Evolutionary conservation across 306 rosid species (phyloP), one percentile per base, ranked within the genome.

Genomic region (Nissolia schottii): DNA sequence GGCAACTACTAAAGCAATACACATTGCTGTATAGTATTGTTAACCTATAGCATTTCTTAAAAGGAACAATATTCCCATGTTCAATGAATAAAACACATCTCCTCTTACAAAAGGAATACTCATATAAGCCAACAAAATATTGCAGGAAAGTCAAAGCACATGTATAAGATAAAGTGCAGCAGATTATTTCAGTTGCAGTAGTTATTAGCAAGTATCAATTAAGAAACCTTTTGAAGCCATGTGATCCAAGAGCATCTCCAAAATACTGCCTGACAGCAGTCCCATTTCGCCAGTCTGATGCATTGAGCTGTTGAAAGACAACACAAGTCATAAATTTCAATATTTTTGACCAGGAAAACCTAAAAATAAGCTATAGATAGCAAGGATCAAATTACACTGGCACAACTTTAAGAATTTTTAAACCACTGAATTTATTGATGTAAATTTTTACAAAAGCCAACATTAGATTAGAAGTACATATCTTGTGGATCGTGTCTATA

Each of bases 251-350:
- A 75, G 87, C 83, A 68, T 83, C 97, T 65, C 91, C 96, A 82
- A 83, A 85, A 65, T 76, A 66, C 58, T 89, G 87, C 83, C 81
- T 87, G 78, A 94, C 87, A 61, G 76, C 62, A 71, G 89, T 75
- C 74, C 95, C 97, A 66, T 80, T 87, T 56, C 94, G 90, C 70
- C 82, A 82, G 55, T 77, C 90, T 51, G 98, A 94, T 68, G 98
- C 82, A 80, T 81, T 94, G 78, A 87, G 73, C 98, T 94, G 87
- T 71, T 61, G 27, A 73, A 25, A 70, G 62, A 68, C 73, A 74
- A 41, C 50, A 76, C 64, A 35, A 64, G 12, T 6, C 41, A 66
- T 13, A 25, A 77, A 53, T 59, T 23, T 79, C 35, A 28, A 11
- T 45, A 37, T 6, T 53, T 64, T 34, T 43, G 61, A n/a, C 62